Conservation (phyloP, 2,329 filamentous ascomycete genomes). For the Teratosphaeriaceae sp. region DNA sequence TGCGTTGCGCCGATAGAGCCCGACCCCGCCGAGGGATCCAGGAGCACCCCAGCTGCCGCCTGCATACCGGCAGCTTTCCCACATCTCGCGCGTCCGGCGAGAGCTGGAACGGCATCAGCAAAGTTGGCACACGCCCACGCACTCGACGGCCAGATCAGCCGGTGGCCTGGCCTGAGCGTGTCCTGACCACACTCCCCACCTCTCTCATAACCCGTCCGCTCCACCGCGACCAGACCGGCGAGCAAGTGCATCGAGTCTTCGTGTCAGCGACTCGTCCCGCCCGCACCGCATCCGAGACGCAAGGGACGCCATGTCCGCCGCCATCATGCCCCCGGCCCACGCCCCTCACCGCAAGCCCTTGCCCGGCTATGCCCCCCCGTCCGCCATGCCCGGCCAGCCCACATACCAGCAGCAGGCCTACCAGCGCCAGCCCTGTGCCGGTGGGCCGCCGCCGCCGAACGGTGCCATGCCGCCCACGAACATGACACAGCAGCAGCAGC, state of each 20-base stretch:
- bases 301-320: constrained; percentile 9
- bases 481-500: constrained; percentile 6
- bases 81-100: no score
- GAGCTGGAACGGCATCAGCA: no score
- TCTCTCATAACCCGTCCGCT: neutral
- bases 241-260: neutral
- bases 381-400: constrained; percentile 2
- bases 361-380: constrained; percentile 5
- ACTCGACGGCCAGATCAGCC: no score
- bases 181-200: no score
- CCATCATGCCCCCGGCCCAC: constrained; percentile 9
- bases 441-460: constrained; percentile 5
- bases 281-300: constrained; percentile 2
- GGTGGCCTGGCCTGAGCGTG: no score
- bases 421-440: neutral
- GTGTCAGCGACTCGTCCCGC: no score
- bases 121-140: no score
- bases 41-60: no score
- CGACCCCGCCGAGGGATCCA: no score
- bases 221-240: no score
- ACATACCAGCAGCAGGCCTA: constrained; percentile 3
- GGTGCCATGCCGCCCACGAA: constrained; percentile 2
- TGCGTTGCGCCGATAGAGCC: neutral
- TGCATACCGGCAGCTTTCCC: no score
- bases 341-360: constrained; percentile 13